phyloP scores from a whole-genome alignment of 805 yeast species.

The Hanseniaspora valbyensis region DNA sequence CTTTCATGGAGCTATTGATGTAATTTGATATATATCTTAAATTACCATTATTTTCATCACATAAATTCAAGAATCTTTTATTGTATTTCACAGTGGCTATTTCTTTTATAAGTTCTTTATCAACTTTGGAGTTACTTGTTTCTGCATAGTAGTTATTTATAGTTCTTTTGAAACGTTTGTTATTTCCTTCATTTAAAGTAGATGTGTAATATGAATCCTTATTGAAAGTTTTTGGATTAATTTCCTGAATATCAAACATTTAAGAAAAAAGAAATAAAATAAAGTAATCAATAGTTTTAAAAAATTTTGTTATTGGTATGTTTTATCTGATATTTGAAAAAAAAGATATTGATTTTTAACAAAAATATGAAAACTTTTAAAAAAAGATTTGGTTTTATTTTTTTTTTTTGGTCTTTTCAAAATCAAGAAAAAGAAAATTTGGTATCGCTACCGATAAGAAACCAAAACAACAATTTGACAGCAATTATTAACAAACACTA shows the following conservation, averaged over 20 bases:
- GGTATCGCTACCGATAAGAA: background rate
- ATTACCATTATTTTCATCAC: background rate
- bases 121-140: background rate
- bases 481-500: background rate
- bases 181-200: constrained; percentile 19
- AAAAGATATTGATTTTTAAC: no score
- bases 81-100: constrained; percentile 1
- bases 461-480: background rate
- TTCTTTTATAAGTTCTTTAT: background rate
- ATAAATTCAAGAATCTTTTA: constrained; percentile 1
- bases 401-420: background rate
- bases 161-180: constrained; percentile 18
- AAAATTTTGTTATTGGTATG: no score
- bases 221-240: constrained; percentile 26
- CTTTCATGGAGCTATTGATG: constrained; percentile 18
- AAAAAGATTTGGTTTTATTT: no score
- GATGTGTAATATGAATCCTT: constrained; percentile 28
- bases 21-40: constrained; percentile 14
- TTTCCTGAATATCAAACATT: constrained; percentile 26
- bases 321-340: no score
- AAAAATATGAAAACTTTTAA: no score
- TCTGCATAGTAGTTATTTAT: constrained; percentile 15
- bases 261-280: no score
- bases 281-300: no score
- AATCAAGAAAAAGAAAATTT: background rate